Evolutionary conservation across 805 yeast genomes (phyloP), one percentile per base, ranked within the genome.

Genomic region (Vanderwaltozyma polyspora): DNA sequence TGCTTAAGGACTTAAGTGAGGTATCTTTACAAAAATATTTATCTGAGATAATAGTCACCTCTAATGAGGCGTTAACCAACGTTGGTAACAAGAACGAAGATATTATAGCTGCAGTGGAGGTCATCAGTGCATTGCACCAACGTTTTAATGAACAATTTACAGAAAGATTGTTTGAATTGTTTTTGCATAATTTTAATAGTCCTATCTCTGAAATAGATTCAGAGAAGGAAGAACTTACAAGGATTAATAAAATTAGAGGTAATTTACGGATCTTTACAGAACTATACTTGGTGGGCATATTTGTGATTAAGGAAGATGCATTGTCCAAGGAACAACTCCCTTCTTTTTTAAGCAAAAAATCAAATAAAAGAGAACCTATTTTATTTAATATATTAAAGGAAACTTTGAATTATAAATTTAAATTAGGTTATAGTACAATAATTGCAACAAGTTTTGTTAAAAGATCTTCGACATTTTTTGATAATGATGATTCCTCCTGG

Each of bases 41-140:
- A 8, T 66, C 78, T 5, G 96, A 86, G 56, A 60, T 85, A 12
- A 61, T 74, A 3, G 59, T 72, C 3, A 74, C 85, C 0, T 54
- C 77, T 0, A 62, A 68, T 32, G 94, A 85, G 39, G 79, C 81
- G 0, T 48, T 83, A 7, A 35, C 63, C 11, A 72, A 65, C 42
- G 44, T 49, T 2, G 66, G 73, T 6, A 58, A 64, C 7, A 73
- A 74, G 36, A 55, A 58, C 6, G 75, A 68, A 7, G 94, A 84
- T 49, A 52, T 81, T 1, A 40, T 46, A 12, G 76, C 89, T 0
- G 75, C 78, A 2, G 67, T 77, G 19, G 86, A 79, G 44, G 68
- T 85, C 1, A 65, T 78, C 0, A 72, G 84, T 26, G 77, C 76
- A 0, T 57, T 86, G 14, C 94, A 85, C 57, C 94, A 81, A 55